Conservation (phyloP, 345 rosid genomes). For the Populus nigra region DNA sequence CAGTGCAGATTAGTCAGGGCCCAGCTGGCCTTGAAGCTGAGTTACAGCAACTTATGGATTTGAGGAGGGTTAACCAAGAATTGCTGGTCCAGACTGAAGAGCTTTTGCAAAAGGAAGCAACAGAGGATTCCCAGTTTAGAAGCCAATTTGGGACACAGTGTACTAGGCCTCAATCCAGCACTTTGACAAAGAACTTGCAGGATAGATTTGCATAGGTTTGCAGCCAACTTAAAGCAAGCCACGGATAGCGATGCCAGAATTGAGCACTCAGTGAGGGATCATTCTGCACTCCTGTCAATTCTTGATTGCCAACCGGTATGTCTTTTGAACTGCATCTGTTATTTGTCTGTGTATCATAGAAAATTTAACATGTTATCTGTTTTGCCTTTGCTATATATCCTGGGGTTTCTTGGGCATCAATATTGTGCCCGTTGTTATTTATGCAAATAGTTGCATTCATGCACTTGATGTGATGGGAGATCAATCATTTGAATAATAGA, state of each 20-base stretch:
- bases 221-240: slow-evolving; percentile 94
- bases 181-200: slow-evolving; percentile 91
- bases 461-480: background rate
- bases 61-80: slow-evolving; percentile 91
- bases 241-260: slow-evolving; percentile 91
- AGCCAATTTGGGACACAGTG: slow-evolving; percentile 97
- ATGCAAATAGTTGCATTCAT: background rate
- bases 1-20: slow-evolving; percentile 89
- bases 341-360: background rate
- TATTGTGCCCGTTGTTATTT: background rate
- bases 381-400: background rate
- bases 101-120: slow-evolving; percentile 92
- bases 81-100: slow-evolving; percentile 89
- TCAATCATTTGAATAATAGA: background rate
- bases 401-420: background rate
- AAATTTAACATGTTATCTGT: background rate
- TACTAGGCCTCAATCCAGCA: slow-evolving; percentile 98
- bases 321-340: slow-evolving; percentile 5
- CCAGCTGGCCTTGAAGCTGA: slow-evolving; percentile 92
- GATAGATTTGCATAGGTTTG: slow-evolving; percentile 90
- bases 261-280: slow-evolving; percentile 91
- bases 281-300: slow-evolving; percentile 75
- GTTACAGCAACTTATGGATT: slow-evolving; percentile 86
- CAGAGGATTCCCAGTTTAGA: slow-evolving; percentile 90
- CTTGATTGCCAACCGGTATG: slow-evolving; percentile 87